Percentiles rank a stretch among this genome's conserved stretches.
These are phyloP conservation scores for Pythium angustatum DNA, from an alignment of 352 stramenopile genomes.

Conservation along the genomic window DNA sequence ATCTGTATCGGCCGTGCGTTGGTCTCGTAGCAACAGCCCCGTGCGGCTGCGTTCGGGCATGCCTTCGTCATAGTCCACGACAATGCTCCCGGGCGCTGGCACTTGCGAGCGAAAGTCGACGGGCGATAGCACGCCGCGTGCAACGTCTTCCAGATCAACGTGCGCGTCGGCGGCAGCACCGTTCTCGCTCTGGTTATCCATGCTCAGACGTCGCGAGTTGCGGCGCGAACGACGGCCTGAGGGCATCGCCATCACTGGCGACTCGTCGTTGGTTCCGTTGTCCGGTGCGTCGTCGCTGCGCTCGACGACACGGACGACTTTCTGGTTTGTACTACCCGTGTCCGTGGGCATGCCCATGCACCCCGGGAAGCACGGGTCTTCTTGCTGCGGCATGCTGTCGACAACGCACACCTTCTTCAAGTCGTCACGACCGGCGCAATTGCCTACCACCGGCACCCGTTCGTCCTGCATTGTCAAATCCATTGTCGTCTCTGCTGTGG, in stretches of 20 bases:
- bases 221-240: constrained; percentile 17
- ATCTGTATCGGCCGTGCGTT: constrained; percentile 26
- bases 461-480: background rate
- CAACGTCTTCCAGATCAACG: constrained; percentile 58
- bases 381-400: background rate
- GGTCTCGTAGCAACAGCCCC: constrained; percentile 19
- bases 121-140: constrained; percentile 20
- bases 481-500: constrained; percentile 1
- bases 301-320: constrained; percentile 5
- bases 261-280: background rate
- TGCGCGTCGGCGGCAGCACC: background rate
- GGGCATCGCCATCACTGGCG: background rate
- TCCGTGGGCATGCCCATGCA: constrained; percentile 8
- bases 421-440: background rate
- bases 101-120: constrained; percentile 3
- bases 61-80: constrained; percentile 63
- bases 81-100: constrained; percentile 38
- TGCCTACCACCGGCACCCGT: background rate
- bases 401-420: constrained; percentile 8
- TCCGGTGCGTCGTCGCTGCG: background rate
- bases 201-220: constrained; percentile 21
- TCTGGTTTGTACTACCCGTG: too few relatives aligned
- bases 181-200: constrained; percentile 21
- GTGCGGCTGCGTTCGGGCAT: constrained; percentile 23
- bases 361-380: constrained; percentile 22